These are phyloP conservation scores for Gliomastix tumulicola DNA, from an alignment of 2,329 filamentous ascomycete genomes.

Conservation along the genomic window DNA sequence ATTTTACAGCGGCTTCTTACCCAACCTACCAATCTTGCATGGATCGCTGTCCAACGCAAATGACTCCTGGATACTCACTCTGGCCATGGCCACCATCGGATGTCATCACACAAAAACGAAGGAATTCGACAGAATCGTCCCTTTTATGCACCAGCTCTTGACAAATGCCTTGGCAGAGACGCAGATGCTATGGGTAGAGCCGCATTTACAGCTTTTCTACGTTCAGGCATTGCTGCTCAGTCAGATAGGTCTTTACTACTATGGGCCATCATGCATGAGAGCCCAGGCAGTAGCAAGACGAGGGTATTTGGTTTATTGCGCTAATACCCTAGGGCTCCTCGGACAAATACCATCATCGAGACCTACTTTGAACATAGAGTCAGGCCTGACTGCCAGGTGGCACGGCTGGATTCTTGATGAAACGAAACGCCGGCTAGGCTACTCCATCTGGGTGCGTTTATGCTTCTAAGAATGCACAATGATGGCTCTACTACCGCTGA, in stretches of 20 bases:
- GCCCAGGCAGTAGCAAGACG: not conserved
- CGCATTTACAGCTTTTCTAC: not conserved
- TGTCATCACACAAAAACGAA: constrained; percentile 13
- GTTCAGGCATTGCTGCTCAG: constrained; percentile 1
- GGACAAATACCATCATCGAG: too few species aligned
- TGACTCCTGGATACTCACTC: constrained; percentile 11
- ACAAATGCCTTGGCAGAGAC: constrained; percentile 14
- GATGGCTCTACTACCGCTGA: too few species aligned
- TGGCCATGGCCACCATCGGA: constrained; percentile 13
- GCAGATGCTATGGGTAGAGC: constrained; percentile 1
- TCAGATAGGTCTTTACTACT: constrained; percentile 1
- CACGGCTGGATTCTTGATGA: constrained; percentile 4
- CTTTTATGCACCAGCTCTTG: constrained; percentile 11
- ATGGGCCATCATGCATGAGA: not conserved
- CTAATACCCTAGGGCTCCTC: constrained; percentile 3
- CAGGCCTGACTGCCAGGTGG: too few species aligned
- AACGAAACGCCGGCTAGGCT: constrained; percentile 6
- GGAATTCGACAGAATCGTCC: constrained; percentile 11
- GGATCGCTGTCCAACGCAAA: constrained; percentile 4
- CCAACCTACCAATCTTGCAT: constrained; percentile 21
- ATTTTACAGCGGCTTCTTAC: constrained; percentile 22
- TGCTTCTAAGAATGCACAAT: not conserved
- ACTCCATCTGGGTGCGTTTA: constrained; percentile 8
- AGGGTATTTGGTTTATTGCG: not conserved
- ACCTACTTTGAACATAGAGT: too few species aligned